These are phyloP conservation scores for Ichthyophthirius multifiliis DNA, from an alignment of 169 alveolate species.

Conservation along the genomic window DNA sequence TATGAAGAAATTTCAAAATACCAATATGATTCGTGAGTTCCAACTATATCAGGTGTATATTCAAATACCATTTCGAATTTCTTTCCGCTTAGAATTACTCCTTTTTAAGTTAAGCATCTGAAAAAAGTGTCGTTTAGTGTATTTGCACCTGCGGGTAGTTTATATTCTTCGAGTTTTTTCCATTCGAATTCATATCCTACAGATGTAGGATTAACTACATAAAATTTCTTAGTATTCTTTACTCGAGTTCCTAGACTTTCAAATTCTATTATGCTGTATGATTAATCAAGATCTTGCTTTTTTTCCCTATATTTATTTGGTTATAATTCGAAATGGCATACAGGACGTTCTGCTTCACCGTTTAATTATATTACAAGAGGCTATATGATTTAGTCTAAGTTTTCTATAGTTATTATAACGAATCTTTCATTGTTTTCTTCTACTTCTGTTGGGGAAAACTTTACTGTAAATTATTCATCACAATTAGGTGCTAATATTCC, in stretches of 20 bases:
- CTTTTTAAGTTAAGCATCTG: slow-evolving; percentile 88
- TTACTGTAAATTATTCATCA: slow-evolving; percentile 79
- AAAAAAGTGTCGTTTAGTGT: slow-evolving; percentile 68
- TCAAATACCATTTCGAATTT: slow-evolving; percentile 91
- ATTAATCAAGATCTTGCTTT: slow-evolving; percentile 74
- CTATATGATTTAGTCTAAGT: slow-evolving; percentile 71
- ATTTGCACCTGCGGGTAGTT: slow-evolving; percentile 33
- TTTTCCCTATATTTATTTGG: slow-evolving; percentile 80
- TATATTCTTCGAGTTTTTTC: slow-evolving; percentile 80
- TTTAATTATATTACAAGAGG: slow-evolving; percentile 77
- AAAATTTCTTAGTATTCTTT: slow-evolving; percentile 88
- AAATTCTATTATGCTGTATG: slow-evolving; percentile 83
- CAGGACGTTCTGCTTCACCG: slow-evolving; percentile 89
- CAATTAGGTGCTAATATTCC: slow-evolving; percentile 83
- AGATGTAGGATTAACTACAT: slow-evolving; percentile 92
- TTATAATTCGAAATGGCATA: slow-evolving; percentile 90
- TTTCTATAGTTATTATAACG: slow-evolving; percentile 65
- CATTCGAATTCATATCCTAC: slow-evolving; percentile 92
- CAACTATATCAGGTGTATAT: slow-evolving; percentile 87
- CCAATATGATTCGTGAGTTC: slow-evolving; percentile 91
- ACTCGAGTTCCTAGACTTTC: slow-evolving; percentile 91
- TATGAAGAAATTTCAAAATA: slow-evolving; percentile 85
- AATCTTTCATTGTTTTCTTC: slow-evolving; percentile 78
- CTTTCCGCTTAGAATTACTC: slow-evolving; percentile 89
- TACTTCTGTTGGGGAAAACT: slow-evolving; percentile 84